These are phyloP conservation scores for Trametes elegans DNA, from an alignment of 768 basidiomycete genomes.

Conservation along the genomic window DNA sequence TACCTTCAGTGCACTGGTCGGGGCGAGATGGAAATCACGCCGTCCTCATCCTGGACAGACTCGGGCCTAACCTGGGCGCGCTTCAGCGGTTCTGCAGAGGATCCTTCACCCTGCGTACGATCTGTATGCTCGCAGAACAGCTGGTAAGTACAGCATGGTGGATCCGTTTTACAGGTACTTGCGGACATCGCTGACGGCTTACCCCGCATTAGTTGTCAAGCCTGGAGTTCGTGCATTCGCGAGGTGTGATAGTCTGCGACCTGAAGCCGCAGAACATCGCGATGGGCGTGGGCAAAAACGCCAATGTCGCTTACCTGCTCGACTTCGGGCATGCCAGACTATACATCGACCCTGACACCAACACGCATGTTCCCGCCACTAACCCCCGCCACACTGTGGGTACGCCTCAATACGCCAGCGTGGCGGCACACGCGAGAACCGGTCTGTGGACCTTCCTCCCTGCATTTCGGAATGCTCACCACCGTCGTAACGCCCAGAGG, in stretches of 20 bases:
- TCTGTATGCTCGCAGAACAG: slow-evolving; percentile 25
- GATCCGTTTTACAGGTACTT: not conserved
- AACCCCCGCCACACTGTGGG: slow-evolving; percentile 17
- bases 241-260: slow-evolving; percentile 23
- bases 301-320: slow-evolving; percentile 16
- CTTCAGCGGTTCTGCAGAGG: slow-evolving; percentile 19
- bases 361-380: slow-evolving; percentile 15
- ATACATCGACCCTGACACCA: slow-evolving; percentile 11
- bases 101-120: slow-evolving; percentile 21
- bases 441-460: too few species aligned
- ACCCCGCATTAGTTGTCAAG: slow-evolving; percentile 13
- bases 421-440: too few species aligned
- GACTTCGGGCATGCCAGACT: slow-evolving; percentile 22
- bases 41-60: slow-evolving; percentile 22
- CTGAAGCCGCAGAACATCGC: slow-evolving; percentile 27
- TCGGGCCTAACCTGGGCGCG: slow-evolving; percentile 23
- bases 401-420: not conserved
- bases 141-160: slow-evolving; percentile 17
- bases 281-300: slow-evolving; percentile 11
- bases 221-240: slow-evolving; percentile 20
- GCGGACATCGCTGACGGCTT: not conserved
- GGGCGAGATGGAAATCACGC: not conserved
- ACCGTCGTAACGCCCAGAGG: not conserved
- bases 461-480: too few species aligned
- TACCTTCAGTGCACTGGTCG: not conserved